phyloP scores from a whole-genome alignment of 2,329 filamentous ascomycete species.

The Pezicula neosporulosa region DNA sequence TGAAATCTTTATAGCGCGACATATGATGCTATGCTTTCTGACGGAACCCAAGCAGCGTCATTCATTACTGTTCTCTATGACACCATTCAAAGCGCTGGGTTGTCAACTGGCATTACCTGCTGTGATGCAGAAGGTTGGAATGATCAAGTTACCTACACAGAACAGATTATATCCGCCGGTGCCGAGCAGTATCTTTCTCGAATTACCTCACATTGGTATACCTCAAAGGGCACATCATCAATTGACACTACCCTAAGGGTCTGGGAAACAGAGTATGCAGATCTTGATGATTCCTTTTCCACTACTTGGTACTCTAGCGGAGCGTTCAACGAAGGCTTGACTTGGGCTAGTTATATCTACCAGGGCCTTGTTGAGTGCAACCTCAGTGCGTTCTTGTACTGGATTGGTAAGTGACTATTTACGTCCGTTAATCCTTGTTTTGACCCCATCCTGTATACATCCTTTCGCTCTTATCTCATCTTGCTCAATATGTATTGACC shows the following conservation, averaged over 20 bases:
- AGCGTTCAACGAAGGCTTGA: conserved; percentile 46
- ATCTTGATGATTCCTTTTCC: conserved; percentile 38
- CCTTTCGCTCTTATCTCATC: no score
- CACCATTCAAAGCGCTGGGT: conserved; percentile 32
- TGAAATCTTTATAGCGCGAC: conserved; percentile 4
- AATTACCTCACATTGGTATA: conserved; percentile 38
- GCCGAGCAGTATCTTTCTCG: conserved; percentile 33
- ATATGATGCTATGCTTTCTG: conserved; percentile 44
- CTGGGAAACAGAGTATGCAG: conserved; percentile 50
- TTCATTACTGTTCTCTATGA: conserved; percentile 43
- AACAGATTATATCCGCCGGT: conserved; percentile 32
- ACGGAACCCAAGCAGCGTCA: conserved; percentile 43
- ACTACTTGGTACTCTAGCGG: conserved; percentile 45
- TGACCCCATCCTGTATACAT: no score
- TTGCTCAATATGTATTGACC: no score
- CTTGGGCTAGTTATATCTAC: conserved; percentile 53
- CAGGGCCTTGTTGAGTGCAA: conserved; percentile 44
- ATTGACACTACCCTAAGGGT: conserved; percentile 39
- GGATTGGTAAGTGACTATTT: conserved; percentile 37
- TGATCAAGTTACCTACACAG: conserved; percentile 33
- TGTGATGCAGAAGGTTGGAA: conserved; percentile 41
- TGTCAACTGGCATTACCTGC: conserved; percentile 37
- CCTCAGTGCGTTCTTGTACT: conserved; percentile 51
- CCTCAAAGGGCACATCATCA: conserved; percentile 33
- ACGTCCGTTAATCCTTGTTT: conserved; percentile 26